A percentile compares a stretch with the other conserved stretches of the same genome.
phyloP scores from a whole-genome alignment of 495 filamentous ascomycete genomes.

The Glonium stellatum region DNA sequence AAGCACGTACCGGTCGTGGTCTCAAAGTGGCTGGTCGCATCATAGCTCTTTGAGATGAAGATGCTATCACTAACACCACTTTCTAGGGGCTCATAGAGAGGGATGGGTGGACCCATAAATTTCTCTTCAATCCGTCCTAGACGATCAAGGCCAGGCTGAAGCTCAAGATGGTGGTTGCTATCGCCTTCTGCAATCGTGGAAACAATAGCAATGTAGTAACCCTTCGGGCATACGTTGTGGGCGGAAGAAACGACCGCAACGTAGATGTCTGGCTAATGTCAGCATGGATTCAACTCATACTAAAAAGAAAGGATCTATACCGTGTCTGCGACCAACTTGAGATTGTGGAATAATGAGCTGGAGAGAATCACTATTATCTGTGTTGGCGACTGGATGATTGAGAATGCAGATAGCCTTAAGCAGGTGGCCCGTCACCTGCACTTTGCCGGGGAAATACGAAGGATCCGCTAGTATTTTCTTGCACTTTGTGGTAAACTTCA shows the following conservation, averaged over 20 bases:
- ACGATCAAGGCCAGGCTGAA: conserved; percentile 87
- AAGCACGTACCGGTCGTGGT: conserved; percentile 58
- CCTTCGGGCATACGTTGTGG: conserved; percentile 98
- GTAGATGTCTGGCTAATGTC: conserved; percentile 71
- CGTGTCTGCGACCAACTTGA: conserved; percentile 89
- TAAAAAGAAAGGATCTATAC: conserved; percentile 40
- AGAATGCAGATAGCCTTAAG: conserved; percentile 96
- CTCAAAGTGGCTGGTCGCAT: conserved; percentile 96
- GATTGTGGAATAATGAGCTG: conserved; percentile 98
- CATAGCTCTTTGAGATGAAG: conserved; percentile 98
- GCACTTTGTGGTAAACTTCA: conserved; percentile 92
- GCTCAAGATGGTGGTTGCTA: conserved; percentile 90
- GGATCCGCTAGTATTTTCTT: conserved; percentile 96
- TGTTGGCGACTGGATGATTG: conserved; percentile 85
- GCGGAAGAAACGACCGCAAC: conserved; percentile 92
- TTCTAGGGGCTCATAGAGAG: conserved; percentile 86
- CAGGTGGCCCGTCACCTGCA: conserved; percentile 76
- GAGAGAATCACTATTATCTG: conserved; percentile 81
- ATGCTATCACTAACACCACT: conserved; percentile 83
- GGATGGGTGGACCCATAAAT: conserved; percentile 88
- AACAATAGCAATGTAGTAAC: conserved; percentile 97
- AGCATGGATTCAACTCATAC: conserved; percentile 14
- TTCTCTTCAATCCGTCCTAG: conserved; percentile 93
- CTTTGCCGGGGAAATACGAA: conserved; percentile 90
- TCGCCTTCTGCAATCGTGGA: conserved; percentile 91